phyloP scores from a whole-genome alignment of 2,329 filamentous ascomycete genomes.

The Epichloe gansuensis region DNA sequence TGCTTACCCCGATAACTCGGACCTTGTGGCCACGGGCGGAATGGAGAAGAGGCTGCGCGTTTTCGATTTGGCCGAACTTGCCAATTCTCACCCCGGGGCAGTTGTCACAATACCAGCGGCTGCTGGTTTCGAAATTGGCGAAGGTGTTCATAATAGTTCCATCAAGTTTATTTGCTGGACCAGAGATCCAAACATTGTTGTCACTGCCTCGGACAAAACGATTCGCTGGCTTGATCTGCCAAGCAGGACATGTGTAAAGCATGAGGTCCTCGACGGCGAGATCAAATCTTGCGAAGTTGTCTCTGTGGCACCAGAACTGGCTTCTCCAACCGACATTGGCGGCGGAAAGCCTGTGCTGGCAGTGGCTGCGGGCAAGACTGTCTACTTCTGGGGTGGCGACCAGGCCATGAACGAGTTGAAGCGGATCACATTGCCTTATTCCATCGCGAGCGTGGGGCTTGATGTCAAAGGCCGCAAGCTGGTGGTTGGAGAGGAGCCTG shows the following conservation, averaged over 20 bases:
- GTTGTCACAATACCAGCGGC: slow-evolving; percentile 43
- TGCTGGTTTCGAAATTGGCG: slow-evolving; percentile 73
- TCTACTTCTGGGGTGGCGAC: slow-evolving; percentile 79
- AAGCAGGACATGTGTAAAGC: slow-evolving; percentile 59
- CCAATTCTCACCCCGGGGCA: slow-evolving; percentile 25
- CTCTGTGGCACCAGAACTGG: slow-evolving; percentile 45
- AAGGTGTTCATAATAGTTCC: slow-evolving; percentile 68
- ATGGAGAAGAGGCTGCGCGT: slow-evolving; percentile 95
- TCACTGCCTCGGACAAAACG: slow-evolving; percentile 85
- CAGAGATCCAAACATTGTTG: slow-evolving; percentile 71
- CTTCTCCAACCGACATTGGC: slow-evolving; percentile 49
- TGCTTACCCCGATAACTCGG: slow-evolving; percentile 72
- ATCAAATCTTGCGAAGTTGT: slow-evolving; percentile 91
- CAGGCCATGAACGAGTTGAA: slow-evolving; percentile 64
- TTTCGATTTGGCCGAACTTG: slow-evolving; percentile 65
- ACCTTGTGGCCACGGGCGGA: slow-evolving; percentile 85
- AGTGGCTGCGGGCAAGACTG: slow-evolving; percentile 86
- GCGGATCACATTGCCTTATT: slow-evolving; percentile 65
- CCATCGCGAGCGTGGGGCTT: slow-evolving; percentile 81
- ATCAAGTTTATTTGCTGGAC: slow-evolving; percentile 98
- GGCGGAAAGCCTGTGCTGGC: slow-evolving; percentile 63
- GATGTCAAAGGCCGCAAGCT: slow-evolving; percentile 72
- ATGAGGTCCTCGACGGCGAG: slow-evolving; percentile 67
- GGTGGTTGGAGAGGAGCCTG: slow-evolving; percentile 80
- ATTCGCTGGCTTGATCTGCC: slow-evolving; percentile 92